phyloP scores from a whole-genome alignment of 2,329 filamentous ascomycete genomes.

The Leptographium flavum region DNA sequence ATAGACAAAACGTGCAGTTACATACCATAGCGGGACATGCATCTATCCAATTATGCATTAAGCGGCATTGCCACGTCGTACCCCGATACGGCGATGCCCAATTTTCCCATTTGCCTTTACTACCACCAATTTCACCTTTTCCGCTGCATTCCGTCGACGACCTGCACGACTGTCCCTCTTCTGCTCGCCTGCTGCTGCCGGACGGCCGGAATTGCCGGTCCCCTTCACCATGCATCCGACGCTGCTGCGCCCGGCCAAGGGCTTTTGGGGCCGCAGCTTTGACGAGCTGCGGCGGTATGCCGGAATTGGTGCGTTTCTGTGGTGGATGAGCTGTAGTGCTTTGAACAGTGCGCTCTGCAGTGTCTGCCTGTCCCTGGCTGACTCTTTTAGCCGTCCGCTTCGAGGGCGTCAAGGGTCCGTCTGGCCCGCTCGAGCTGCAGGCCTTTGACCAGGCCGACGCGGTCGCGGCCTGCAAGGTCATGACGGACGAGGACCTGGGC shows the following conservation, averaged over 20 bases:
- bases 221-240: conserved; percentile 30
- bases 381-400: conserved; percentile 43
- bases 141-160: no score
- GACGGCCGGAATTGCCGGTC: no score
- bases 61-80: neutral
- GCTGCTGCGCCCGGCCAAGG: conserved; percentile 27
- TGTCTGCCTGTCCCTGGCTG: no score
- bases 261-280: conserved; percentile 43
- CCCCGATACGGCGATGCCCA: neutral
- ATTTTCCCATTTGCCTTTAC: neutral
- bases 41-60: neutral
- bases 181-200: no score
- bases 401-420: conserved; percentile 53
- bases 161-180: no score
- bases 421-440: conserved; percentile 49
- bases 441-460: conserved; percentile 40
- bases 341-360: no score
- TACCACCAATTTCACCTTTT: no score
- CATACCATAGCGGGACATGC: neutral
- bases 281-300: conserved; percentile 46
- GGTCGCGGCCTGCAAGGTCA: conserved; percentile 50
- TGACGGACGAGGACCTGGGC: conserved; percentile 78
- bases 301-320: conserved; percentile 30
- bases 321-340: neutral
- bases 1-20: no score